Conservation (phyloP, 352 stramenopile species). For the Blastocystis sp. region DNA sequence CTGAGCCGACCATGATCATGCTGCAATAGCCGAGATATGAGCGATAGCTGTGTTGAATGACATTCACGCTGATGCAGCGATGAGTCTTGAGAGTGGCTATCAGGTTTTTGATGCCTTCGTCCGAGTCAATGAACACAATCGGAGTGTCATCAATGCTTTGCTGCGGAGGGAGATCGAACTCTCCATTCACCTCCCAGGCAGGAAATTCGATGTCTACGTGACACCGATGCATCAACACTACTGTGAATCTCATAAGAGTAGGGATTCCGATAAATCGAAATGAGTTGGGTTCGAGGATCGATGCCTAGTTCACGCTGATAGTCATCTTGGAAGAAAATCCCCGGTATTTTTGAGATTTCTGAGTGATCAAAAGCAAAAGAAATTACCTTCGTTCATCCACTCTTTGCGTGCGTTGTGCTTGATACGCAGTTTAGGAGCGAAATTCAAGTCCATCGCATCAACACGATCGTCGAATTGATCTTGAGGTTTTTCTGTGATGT, state of each 20-base stretch:
- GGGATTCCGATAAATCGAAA: constrained; percentile 51
- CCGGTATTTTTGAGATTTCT: constrained; percentile 38
- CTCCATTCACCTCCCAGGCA: constrained; percentile 2
- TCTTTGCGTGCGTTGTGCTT: constrained; percentile 15
- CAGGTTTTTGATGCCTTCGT: constrained; percentile 79
- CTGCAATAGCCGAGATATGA: constrained; percentile 91
- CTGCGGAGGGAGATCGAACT: neutral
- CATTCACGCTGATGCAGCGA: constrained; percentile 71
- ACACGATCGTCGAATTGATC: constrained; percentile 2
- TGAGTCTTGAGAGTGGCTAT: constrained; percentile 65
- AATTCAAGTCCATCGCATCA: constrained; percentile 49
- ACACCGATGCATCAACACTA: neutral
- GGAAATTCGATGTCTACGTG: neutral
- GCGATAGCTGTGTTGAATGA: constrained; percentile 90
- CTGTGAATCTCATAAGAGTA: constrained; percentile 60
- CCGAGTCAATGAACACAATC: constrained; percentile 72
- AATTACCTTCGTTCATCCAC: neutral
- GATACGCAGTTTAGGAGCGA: constrained; percentile 29
- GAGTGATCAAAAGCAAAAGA: neutral
- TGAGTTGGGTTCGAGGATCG: constrained; percentile 45
- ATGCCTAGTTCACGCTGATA: constrained; percentile 45
- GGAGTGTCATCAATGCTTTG: neutral
- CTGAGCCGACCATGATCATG: constrained; percentile 88
- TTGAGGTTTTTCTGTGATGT: constrained; percentile 21
- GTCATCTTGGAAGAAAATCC: constrained; percentile 57